A percentile compares a stretch with the other conserved stretches of the same genome.
These are phyloP conservation scores for Sarcocystis neurona DNA, from an alignment of 169 alveolate species.

Conservation along the genomic window DNA sequence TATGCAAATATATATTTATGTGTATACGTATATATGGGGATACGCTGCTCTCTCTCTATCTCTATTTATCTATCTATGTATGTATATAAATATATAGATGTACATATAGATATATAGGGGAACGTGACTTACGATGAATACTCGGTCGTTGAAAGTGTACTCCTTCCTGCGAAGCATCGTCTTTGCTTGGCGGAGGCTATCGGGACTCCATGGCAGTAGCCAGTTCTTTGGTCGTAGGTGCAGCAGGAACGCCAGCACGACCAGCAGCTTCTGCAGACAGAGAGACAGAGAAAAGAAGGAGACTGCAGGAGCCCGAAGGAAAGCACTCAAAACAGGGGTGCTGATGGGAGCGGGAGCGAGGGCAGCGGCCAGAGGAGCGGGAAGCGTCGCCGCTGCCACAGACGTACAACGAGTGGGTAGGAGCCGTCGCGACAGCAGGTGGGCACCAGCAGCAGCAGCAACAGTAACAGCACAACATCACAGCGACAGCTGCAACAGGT, in stretches of 20 bases:
- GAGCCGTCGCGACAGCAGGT: not conserved
- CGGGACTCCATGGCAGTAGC: conserved; percentile 16
- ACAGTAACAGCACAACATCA: not conserved
- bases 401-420: not conserved
- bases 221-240: conserved; percentile 47
- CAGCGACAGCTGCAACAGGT: not conserved
- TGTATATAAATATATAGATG: too few species aligned
- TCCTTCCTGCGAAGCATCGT: not conserved
- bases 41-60: too few species aligned
- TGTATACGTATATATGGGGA: too few species aligned
- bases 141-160: conserved; percentile 32
- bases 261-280: conserved; percentile 1
- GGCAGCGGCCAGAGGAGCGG: too few species aligned
- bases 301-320: conserved; percentile 4
- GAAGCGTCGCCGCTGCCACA: conserved; percentile 32
- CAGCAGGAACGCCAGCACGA: conserved; percentile 12
- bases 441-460: not conserved
- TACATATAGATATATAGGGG: not conserved
- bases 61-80: too few species aligned
- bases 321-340: not conserved
- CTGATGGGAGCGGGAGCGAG: too few species aligned
- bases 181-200: not conserved
- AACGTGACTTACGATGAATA: conserved; percentile 4
- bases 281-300: too few species aligned
- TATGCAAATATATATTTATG: too few species aligned